Conservation (phyloP, 2,329 filamentous ascomycete species). For the Remersonia thermophila region DNA sequence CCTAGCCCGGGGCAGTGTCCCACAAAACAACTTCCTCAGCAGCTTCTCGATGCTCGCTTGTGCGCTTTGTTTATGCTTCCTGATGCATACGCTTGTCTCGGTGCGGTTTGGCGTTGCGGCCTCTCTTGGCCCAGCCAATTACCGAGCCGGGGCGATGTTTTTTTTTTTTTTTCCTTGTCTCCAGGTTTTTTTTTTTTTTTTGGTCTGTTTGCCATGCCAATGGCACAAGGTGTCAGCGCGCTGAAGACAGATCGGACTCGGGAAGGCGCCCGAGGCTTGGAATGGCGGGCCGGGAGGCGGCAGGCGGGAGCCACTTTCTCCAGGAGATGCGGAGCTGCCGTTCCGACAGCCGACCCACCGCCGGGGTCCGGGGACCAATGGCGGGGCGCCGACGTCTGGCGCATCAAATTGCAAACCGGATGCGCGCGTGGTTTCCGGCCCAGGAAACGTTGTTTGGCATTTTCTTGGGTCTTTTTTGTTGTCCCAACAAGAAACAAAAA, state of each 20-base stretch:
- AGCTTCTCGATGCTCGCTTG: too few relatives aligned
- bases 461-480: too few relatives aligned
- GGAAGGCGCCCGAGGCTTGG: conserved; percentile 11
- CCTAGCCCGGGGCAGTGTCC: too few relatives aligned
- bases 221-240: too few relatives aligned
- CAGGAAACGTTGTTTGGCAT: neutral
- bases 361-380: conserved; percentile 12
- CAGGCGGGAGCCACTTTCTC: conserved; percentile 16
- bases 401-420: conserved; percentile 17
- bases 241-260: conserved; percentile 1
- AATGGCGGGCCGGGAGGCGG: conserved; percentile 20
- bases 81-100: too few relatives aligned
- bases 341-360: conserved; percentile 15
- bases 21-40: too few relatives aligned
- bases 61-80: too few relatives aligned
- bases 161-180: neutral
- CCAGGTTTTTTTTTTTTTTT: neutral
- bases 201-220: neutral
- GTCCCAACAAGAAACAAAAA: too few relatives aligned
- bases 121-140: too few relatives aligned
- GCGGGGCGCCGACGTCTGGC: conserved; percentile 4
- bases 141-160: neutral
- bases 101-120: too few relatives aligned
- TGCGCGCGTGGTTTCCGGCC: conserved; percentile 11
- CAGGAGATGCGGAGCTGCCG: conserved; percentile 20